Evolutionary conservation across 2,329 filamentous ascomycete species (phyloP).

Genomic region (Scedosporium minutisporum): DNA sequence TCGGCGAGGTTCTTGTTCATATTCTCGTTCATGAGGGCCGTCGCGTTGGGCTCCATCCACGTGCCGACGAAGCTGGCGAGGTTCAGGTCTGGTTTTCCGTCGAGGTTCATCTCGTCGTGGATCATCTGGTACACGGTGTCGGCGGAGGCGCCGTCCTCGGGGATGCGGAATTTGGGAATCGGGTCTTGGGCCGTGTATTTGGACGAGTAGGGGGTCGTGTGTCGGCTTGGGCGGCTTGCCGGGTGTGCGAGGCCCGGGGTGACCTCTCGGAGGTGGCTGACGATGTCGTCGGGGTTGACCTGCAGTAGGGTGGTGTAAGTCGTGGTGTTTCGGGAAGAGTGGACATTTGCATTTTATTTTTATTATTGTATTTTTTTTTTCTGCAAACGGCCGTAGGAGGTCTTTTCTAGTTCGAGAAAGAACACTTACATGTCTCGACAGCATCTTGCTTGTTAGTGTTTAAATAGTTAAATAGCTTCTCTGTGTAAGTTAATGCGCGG

Average conservation of each 20-base stretch:
- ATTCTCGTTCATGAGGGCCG: conserved; percentile 57
- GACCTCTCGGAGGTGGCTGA: conserved; percentile 38
- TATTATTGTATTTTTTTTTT: too few species aligned
- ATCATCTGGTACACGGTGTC: conserved; percentile 58
- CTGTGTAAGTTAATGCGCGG: not conserved
- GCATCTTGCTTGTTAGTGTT: not conserved
- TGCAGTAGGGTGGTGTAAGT: conserved; percentile 14
- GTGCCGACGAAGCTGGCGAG: conserved; percentile 62
- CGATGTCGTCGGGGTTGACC: conserved; percentile 46
- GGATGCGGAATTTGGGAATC: conserved; percentile 51
- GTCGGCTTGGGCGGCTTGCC: conserved; percentile 28
- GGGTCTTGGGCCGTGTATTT: conserved; percentile 44
- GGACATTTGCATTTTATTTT: not conserved
- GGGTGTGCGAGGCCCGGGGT: conserved; percentile 25
- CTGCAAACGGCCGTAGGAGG: too few species aligned
- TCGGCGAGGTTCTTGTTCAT: conserved; percentile 64
- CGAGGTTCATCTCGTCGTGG: conserved; percentile 52
- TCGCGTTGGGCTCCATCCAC: conserved; percentile 59
- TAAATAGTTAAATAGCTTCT: not conserved
- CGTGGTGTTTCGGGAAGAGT: not conserved
- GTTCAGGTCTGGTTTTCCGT: conserved; percentile 59
- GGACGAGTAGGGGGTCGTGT: conserved; percentile 48
- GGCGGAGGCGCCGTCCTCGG: conserved; percentile 45
- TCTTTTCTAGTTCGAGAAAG: too few species aligned
- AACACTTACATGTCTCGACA: not conserved